These are phyloP conservation scores for Leptographium radiaticola DNA, from an alignment of 2,329 filamentous ascomycete genomes.

Conservation along the genomic window DNA sequence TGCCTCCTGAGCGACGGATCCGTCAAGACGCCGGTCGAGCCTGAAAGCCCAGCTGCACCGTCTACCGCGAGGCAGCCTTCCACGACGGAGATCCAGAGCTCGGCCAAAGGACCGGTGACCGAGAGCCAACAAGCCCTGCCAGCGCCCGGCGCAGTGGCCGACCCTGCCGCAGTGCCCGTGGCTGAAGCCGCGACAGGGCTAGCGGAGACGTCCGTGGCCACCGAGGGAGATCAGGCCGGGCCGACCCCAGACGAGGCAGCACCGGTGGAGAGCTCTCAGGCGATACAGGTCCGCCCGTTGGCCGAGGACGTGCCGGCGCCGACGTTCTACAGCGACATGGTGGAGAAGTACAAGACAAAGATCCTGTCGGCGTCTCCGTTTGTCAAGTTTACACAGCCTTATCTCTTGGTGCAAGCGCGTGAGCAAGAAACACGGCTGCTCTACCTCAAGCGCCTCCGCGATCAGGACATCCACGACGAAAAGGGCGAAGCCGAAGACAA, in stretches of 20 bases:
- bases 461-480: conserved; percentile 50
- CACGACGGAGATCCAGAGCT: conserved; percentile 7
- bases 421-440: conserved; percentile 78
- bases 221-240: not conserved
- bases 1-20: conserved; percentile 89
- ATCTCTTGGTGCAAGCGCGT: conserved; percentile 80
- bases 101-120: not conserved
- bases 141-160: not conserved
- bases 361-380: conserved; percentile 92
- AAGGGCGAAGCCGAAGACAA: conserved; percentile 43
- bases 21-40: conserved; percentile 60
- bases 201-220: not conserved
- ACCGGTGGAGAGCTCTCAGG: conserved; percentile 8
- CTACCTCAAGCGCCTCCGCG: conserved; percentile 69
- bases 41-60: conserved; percentile 26
- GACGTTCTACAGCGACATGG: conserved; percentile 90
- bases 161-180: not conserved
- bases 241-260: not conserved
- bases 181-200: not conserved
- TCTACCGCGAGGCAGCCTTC: conserved; percentile 22
- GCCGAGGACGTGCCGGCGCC: conserved; percentile 74
- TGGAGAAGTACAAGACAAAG: conserved; percentile 84
- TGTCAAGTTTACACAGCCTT: conserved; percentile 88
- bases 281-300: conserved; percentile 41
- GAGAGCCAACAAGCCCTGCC: not conserved